Evolutionary conservation across 164 flowering plant species (phyloP), one percentile per base, ranked within the genome.

Genomic region (Amborella trichopoda): DNA sequence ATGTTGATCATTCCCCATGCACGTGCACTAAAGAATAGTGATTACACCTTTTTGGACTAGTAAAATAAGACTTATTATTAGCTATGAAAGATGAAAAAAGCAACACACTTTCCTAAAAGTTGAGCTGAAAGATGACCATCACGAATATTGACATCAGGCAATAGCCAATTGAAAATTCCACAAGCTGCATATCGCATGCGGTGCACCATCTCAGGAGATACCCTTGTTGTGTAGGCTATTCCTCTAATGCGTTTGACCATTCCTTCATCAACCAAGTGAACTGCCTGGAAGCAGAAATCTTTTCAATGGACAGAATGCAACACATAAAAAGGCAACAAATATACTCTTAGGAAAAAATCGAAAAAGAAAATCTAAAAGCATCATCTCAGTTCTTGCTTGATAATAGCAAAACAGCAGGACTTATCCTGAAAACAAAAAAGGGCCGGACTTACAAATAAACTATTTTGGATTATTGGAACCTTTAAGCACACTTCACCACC

Each of bases 241-340:
- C 96, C 95, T 65, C 99, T 73, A 40, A 93, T 93, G 56, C 91
- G 75, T 71, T 81, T 85, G 40, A 93, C 96, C 84, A 84, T 56
- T 56, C 96, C 99, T 57, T 67, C 83, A 65, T 85, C 96, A 49
- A 67, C 65, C 89, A 95, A 83, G n/a, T 56, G 66, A n/a, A 78
- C 68, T 26, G 94, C 89, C 96, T 80, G 68, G 24, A 49, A n/a
- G n/a, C 26, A 49, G 11, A 4, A 13, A 5, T 53, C 23, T 1
- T 20, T n/a, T 12, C 6, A 33, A 30, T 26, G 18, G 1, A n/a
- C 16, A 13, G 6, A 33, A 30, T 26, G 26, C n/a, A n/a, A n/a
- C n/a, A n/a, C n/a, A n/a, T n/a, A n/a, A n/a, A n/a, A n/a, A n/a
- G n/a, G n/a, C n/a, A n/a, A n/a, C n/a, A n/a, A n/a, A n/a, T n/a